phyloP scores from a whole-genome alignment of 495 filamentous ascomycete genomes.

The Clohesyomyces aquaticus region DNA sequence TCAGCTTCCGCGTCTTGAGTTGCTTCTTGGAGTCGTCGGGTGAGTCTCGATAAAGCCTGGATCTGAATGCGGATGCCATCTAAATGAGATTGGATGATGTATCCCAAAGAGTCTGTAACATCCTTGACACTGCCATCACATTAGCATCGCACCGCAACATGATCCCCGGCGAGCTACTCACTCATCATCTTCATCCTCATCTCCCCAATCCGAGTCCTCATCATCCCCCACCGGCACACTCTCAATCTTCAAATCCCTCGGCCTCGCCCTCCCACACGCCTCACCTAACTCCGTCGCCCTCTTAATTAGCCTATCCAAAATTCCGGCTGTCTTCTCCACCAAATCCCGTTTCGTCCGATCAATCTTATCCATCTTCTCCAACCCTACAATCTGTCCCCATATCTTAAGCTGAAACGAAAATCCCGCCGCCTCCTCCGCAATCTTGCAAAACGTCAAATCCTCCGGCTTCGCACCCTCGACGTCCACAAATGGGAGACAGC shows the following conservation, averaged over 20 bases:
- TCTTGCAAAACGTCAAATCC: slow-evolving; percentile 23
- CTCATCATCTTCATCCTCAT: slow-evolving; percentile 16
- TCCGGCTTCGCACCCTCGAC: slow-evolving; percentile 10
- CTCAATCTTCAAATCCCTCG: slow-evolving; percentile 22
- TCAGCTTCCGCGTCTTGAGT: slow-evolving; percentile 11
- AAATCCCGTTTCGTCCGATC: slow-evolving; percentile 10
- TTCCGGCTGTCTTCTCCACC: slow-evolving; percentile 19
- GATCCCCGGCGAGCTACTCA: no score
- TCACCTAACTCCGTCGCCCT: slow-evolving; percentile 1
- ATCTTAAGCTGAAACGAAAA: slow-evolving; percentile 20
- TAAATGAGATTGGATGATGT: slow-evolving; percentile 20
- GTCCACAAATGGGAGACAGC: slow-evolving; percentile 11
- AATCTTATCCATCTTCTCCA: slow-evolving; percentile 16
- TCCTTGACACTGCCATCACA: not conserved
- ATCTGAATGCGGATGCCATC: slow-evolving; percentile 26
- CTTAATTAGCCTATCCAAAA: slow-evolving; percentile 9
- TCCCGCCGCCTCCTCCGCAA: slow-evolving; percentile 17
- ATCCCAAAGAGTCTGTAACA: slow-evolving; percentile 12
- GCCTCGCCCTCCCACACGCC: slow-evolving; percentile 10
- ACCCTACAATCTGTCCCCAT: slow-evolving; percentile 14
- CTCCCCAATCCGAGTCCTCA: no score
- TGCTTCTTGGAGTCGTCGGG: slow-evolving; percentile 25
- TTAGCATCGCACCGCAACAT: no score
- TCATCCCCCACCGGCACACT: slow-evolving; percentile 3
- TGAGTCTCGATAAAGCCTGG: slow-evolving; percentile 23